Percentiles rank a stretch among this genome's conserved stretches.
Evolutionary conservation across 345 rosid genomes (phyloP).

Genomic region (Viola odorata): DNA sequence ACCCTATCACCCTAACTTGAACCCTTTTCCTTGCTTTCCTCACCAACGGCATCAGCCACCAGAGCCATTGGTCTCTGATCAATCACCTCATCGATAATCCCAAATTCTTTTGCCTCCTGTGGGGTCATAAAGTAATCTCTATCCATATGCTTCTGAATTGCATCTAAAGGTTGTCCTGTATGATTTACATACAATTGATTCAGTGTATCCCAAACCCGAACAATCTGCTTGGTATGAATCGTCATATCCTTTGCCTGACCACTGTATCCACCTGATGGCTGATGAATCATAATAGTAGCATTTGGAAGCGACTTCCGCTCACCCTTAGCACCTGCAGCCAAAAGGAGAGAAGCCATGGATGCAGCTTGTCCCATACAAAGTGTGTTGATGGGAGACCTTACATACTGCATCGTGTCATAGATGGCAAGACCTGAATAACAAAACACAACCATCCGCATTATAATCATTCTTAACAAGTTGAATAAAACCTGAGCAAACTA

Average conservation of each 20-base stretch:
- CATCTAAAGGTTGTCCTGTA: constrained; percentile 67
- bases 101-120: constrained; percentile 84
- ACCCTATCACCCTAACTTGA: constrained; percentile 35
- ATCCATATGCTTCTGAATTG: constrained; percentile 88
- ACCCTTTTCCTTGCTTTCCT: constrained; percentile 58
- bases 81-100: constrained; percentile 92
- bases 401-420: constrained; percentile 95
- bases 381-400: constrained; percentile 83
- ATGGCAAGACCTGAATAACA: constrained; percentile 78
- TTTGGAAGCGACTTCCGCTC: constrained; percentile 91
- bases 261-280: constrained; percentile 97
- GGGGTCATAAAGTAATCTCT: constrained; percentile 98
- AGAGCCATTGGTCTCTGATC: constrained; percentile 75
- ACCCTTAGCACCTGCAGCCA: constrained; percentile 87
- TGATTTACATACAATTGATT: constrained; percentile 69
- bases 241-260: constrained; percentile 96
- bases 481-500: too few relatives aligned
- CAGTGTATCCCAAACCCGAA: constrained; percentile 83
- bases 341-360: constrained; percentile 95
- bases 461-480: too few relatives aligned
- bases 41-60: constrained; percentile 71
- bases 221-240: constrained; percentile 90
- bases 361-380: constrained; percentile 99
- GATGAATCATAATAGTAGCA: constrained; percentile 94
- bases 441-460: not conserved